A percentile compares a stretch with the other conserved stretches of the same genome.
Conservation (phyloP, 306 rosid species). For the Pyrus bretschneideri region DNA sequence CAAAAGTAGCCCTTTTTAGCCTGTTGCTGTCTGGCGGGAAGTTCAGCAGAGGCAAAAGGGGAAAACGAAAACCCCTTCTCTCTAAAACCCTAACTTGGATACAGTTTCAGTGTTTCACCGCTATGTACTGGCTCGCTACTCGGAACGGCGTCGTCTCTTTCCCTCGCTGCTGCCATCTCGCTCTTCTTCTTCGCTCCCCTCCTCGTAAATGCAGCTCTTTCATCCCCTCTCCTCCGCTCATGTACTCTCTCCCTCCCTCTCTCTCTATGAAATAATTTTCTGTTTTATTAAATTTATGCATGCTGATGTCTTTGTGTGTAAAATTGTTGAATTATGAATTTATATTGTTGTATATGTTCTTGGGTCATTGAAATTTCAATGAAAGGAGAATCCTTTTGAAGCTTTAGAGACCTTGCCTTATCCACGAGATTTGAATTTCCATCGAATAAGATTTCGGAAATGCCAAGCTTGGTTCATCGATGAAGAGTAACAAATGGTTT, state of each 20-base stretch:
- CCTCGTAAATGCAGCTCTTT: slow-evolving; percentile 26
- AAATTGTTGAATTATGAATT: not conserved
- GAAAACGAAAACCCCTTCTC: not conserved
- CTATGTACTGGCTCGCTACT: slow-evolving; percentile 53
- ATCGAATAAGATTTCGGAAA: not conserved
- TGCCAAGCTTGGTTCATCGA: not conserved
- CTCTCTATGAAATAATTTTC: not conserved
- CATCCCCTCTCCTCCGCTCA: slow-evolving; percentile 36
- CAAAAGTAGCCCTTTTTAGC: not conserved
- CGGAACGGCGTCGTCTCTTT: slow-evolving; percentile 46
- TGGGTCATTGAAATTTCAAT: not conserved
- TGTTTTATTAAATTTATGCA: no score
- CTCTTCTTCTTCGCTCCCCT: slow-evolving; percentile 36
- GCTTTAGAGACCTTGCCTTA: no score
- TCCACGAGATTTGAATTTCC: not conserved
- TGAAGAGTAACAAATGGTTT: not conserved
- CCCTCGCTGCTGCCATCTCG: slow-evolving; percentile 51
- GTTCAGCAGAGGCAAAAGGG: not conserved
- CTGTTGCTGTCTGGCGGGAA: slow-evolving; percentile 13
- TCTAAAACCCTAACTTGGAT: slow-evolving; percentile 13
- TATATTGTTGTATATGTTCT: not conserved
- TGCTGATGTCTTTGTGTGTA: not conserved
- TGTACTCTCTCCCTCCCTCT: slow-evolving; percentile 38
- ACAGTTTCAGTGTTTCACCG: not conserved
- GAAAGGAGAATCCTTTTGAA: not conserved